These are phyloP conservation scores for Glycyrrhiza uralensis DNA, from an alignment of 306 rosid genomes.

Conservation along the genomic window DNA sequence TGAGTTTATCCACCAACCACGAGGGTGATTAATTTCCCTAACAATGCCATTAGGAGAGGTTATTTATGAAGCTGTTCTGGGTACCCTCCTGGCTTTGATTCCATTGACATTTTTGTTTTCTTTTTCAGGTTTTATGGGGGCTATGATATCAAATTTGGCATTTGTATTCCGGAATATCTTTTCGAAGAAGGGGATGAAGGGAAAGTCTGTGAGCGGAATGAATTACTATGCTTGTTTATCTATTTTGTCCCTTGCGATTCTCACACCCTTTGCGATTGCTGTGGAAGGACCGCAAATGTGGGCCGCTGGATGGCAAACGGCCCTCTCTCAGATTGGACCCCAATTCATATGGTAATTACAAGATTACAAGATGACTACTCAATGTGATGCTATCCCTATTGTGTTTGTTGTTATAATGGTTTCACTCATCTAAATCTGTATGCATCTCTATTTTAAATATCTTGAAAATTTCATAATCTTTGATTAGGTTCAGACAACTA, in stretches of 20 bases:
- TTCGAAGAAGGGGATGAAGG: conserved; percentile 90
- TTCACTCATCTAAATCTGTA: not conserved
- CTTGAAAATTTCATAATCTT: not conserved
- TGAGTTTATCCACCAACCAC: not conserved
- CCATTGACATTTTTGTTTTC: not conserved
- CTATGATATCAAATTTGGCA: conserved; percentile 93
- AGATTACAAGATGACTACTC: not conserved
- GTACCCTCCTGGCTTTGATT: not conserved
- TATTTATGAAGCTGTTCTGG: conserved; percentile 2
- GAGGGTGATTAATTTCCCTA: not conserved
- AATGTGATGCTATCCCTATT: not conserved
- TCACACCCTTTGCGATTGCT: conserved; percentile 86
- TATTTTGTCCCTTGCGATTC: conserved; percentile 66
- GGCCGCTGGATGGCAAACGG: conserved; percentile 80
- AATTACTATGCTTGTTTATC: conserved; percentile 90
- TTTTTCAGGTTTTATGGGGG: conserved; percentile 86
- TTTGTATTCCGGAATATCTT: conserved; percentile 86
- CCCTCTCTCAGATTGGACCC: conserved; percentile 72
- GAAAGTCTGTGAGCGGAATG: conserved; percentile 93
- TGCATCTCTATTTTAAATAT: not conserved
- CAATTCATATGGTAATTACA: conserved; percentile 66
- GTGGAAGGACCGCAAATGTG: conserved; percentile 91
- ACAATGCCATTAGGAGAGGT: not conserved
- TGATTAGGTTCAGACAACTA: not conserved
- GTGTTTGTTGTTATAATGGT: not conserved